These are phyloP conservation scores for Cordyceps farinosa DNA, from an alignment of 2,329 filamentous ascomycete species.

Conservation along the genomic window DNA sequence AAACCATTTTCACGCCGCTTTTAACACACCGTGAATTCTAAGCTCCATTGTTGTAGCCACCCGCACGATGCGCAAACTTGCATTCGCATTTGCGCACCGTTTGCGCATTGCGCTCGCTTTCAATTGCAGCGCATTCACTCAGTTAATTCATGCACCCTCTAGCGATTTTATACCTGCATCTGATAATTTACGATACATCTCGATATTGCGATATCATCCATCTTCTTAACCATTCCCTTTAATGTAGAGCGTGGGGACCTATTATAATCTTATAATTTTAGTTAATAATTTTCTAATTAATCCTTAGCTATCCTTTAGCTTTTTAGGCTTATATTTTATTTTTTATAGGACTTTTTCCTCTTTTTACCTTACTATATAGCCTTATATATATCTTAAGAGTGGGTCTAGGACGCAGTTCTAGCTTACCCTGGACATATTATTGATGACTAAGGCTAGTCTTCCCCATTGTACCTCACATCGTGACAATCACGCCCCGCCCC, in stretches of 20 bases:
- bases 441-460: background rate
- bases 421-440: background rate
- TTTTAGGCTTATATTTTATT: too few species aligned
- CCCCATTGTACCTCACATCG: background rate
- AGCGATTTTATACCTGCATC: background rate
- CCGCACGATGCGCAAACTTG: background rate
- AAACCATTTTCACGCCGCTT: background rate
- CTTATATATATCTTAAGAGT: background rate
- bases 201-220: background rate
- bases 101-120: too few species aligned
- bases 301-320: background rate
- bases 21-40: background rate
- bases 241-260: too few species aligned
- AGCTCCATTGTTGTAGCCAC: background rate
- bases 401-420: background rate
- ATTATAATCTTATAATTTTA: too few species aligned
- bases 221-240: background rate
- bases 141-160: background rate
- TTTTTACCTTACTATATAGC: background rate
- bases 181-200: background rate
- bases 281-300: too few species aligned
- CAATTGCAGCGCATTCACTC: background rate
- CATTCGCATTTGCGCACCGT: background rate
- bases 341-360: background rate
- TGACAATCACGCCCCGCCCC: background rate